Percentiles rank a stretch among this genome's conserved stretches.
phyloP scores from a whole-genome alignment of 2,329 filamentous ascomycete species.

The Aspergillus fijiensis region DNA sequence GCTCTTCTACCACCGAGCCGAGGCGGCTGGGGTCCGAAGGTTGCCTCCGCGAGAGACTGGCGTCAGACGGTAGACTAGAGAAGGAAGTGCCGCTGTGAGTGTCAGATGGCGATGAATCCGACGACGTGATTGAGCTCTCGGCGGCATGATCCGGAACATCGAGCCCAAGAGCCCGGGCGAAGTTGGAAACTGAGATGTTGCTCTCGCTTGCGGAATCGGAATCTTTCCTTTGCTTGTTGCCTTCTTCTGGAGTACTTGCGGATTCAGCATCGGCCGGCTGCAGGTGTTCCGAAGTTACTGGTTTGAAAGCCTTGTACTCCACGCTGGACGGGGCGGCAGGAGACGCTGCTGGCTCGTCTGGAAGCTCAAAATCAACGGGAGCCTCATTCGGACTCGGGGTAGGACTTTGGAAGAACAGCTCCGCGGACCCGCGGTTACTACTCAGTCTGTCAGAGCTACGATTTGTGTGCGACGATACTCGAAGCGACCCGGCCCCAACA shows the following conservation, averaged over 20 bases:
- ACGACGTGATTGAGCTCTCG: conserved; percentile 65
- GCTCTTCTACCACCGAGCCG: conserved; percentile 56
- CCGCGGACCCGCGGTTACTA: conserved; percentile 21
- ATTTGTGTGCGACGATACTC: conserved; percentile 20
- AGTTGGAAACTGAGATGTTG: conserved; percentile 39
- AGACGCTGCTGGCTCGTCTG: conserved; percentile 18
- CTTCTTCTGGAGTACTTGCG: conserved; percentile 2
- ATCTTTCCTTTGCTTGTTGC: conserved; percentile 21
- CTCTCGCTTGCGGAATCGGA: conserved; percentile 34
- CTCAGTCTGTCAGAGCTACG: conserved; percentile 20
- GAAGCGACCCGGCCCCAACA: conserved; percentile 10
- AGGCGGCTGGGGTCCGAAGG: conserved; percentile 43
- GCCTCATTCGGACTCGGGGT: conserved; percentile 16
- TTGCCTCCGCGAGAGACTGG: conserved; percentile 31
- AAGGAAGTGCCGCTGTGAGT: conserved; percentile 61
- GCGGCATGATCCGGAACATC: conserved; percentile 65
- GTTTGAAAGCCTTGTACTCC: conserved; percentile 24
- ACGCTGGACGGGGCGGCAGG: conserved; percentile 13
- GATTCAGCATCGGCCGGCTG: conserved; percentile 23
- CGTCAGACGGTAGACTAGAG: conserved; percentile 56
- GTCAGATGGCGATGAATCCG: conserved; percentile 61
- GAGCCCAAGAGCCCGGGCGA: conserved; percentile 40
- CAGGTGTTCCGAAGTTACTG: conserved; percentile 17
- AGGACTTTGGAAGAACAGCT: conserved; percentile 24
- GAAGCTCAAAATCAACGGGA: conserved; percentile 22